Evolutionary conservation across 352 stramenopile genomes (phyloP).

Genomic region (Blastocystis sp.): DNA sequence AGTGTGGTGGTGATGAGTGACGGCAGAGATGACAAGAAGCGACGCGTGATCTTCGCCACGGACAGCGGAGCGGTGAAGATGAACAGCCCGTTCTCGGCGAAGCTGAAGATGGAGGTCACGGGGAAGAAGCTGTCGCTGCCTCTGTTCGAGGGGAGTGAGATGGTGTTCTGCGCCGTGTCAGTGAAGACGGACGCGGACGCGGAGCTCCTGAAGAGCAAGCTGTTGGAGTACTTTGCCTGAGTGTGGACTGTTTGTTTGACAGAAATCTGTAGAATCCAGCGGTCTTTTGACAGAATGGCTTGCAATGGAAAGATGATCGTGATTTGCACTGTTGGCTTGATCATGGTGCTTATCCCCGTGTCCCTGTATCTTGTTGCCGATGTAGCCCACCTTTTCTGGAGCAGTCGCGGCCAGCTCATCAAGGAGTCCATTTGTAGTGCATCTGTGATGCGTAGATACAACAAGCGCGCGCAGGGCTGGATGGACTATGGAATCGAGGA

Average conservation of each 20-base stretch:
- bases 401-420: slow-evolving; percentile 16
- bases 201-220: slow-evolving; percentile 16
- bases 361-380: slow-evolving; percentile 11
- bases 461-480: slow-evolving; percentile 1
- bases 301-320: slow-evolving; percentile 22
- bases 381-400: slow-evolving; percentile 36
- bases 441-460: slow-evolving; percentile 17
- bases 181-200: slow-evolving; percentile 50
- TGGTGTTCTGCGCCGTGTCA: neutral
- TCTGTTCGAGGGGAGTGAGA: slow-evolving; percentile 8
- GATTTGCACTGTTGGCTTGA: neutral
- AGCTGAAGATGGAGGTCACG: neutral
- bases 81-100: slow-evolving; percentile 5
- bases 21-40: slow-evolving; percentile 31
- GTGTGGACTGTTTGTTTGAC: slow-evolving; percentile 43
- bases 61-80: slow-evolving; percentile 38
- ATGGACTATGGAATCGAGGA: slow-evolving; percentile 24
- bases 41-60: slow-evolving; percentile 29
- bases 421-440: neutral
- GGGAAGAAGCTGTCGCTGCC: slow-evolving; percentile 20
- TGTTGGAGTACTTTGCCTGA: slow-evolving; percentile 32
- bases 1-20: neutral
- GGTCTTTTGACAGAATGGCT: neutral
- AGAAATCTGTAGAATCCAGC: neutral
- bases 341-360: slow-evolving; percentile 28